A percentile compares a stretch with the other conserved stretches of the same genome.
phyloP scores from a whole-genome alignment of 805 yeast genomes.

The Gaillardinia entomophila region DNA sequence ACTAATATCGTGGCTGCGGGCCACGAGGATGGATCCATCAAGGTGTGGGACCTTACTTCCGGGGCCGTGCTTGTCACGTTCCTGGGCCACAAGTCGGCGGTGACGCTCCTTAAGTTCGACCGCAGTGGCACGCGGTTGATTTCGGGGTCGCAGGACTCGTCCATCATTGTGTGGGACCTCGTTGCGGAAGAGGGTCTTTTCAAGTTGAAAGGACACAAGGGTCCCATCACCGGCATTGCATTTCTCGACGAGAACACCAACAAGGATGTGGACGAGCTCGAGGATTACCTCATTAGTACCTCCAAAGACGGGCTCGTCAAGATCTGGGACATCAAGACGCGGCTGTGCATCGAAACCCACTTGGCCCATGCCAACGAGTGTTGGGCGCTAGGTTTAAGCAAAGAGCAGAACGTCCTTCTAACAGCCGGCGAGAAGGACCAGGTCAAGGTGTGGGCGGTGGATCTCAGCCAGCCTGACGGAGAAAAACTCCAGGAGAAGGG shows the following conservation, averaged over 20 bases:
- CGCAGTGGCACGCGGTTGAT: slow-evolving; percentile 74
- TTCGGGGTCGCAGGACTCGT: slow-evolving; percentile 84
- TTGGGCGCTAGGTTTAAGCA: slow-evolving; percentile 67
- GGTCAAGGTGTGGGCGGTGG: slow-evolving; percentile 76
- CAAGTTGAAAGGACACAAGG: slow-evolving; percentile 84
- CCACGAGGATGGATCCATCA: slow-evolving; percentile 80
- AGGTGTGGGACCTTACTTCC: slow-evolving; percentile 86
- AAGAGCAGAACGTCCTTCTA: slow-evolving; percentile 39
- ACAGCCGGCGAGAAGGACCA: slow-evolving; percentile 82
- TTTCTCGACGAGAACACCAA: slow-evolving; percentile 32
- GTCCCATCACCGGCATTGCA: slow-evolving; percentile 73
- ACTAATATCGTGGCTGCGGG: slow-evolving; percentile 83
- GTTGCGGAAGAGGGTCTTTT: slow-evolving; percentile 87
- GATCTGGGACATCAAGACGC: slow-evolving; percentile 86
- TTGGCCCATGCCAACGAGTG: slow-evolving; percentile 91
- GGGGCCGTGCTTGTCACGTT: slow-evolving; percentile 73
- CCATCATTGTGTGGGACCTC: slow-evolving; percentile 89
- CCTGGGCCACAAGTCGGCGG: slow-evolving; percentile 83
- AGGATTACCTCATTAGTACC: slow-evolving; percentile 68
- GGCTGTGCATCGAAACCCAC: slow-evolving; percentile 91
- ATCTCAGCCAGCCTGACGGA: slow-evolving; percentile 45
- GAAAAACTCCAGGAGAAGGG: slow-evolving; percentile 55
- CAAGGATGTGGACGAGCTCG: slow-evolving; percentile 43
- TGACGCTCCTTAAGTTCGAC: slow-evolving; percentile 70
- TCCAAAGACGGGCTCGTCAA: slow-evolving; percentile 90